phyloP scores from a whole-genome alignment of 306 rosid genomes.

The Canavalia gladiata region DNA sequence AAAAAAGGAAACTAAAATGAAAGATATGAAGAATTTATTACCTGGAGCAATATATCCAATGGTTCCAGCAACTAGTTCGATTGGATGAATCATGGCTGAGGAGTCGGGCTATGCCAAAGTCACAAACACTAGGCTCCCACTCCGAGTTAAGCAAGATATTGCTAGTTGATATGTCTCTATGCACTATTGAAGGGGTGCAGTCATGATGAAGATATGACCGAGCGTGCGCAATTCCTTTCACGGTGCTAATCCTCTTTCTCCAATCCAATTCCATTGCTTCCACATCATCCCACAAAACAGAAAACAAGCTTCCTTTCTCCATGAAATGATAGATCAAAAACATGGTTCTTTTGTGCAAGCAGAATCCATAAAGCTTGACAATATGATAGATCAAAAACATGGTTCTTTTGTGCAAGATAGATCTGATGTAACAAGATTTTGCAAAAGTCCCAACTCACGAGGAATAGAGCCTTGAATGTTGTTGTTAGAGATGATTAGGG shows the following conservation, averaged over 20 bases:
- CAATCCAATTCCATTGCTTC: conserved; percentile 22
- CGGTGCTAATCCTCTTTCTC: conserved; percentile 25
- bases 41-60: conserved; percentile 42
- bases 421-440: not conserved
- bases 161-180: conserved; percentile 20
- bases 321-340: conserved; percentile 37
- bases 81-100: conserved; percentile 37
- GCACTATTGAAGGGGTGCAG: conserved; percentile 19
- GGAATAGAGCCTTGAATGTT: not conserved
- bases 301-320: conserved; percentile 43
- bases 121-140: conserved; percentile 28
- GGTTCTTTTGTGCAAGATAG: conserved; percentile 26
- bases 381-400: conserved; percentile 42
- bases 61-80: conserved; percentile 43
- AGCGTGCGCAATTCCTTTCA: conserved; percentile 45
- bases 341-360: conserved; percentile 36
- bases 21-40: not conserved
- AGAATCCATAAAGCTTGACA: conserved; percentile 38
- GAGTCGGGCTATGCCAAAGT: conserved; percentile 25
- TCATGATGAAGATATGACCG: conserved; percentile 46
- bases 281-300: conserved; percentile 14
- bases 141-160: conserved; percentile 15
- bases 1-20: not conserved
- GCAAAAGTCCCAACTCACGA: not conserved
- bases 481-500: not conserved